A percentile compares a stretch with the other conserved stretches of the same genome.
Evolutionary conservation across 805 yeast genomes (phyloP).

Genomic region (Diddensiella caesifluorescens): DNA sequence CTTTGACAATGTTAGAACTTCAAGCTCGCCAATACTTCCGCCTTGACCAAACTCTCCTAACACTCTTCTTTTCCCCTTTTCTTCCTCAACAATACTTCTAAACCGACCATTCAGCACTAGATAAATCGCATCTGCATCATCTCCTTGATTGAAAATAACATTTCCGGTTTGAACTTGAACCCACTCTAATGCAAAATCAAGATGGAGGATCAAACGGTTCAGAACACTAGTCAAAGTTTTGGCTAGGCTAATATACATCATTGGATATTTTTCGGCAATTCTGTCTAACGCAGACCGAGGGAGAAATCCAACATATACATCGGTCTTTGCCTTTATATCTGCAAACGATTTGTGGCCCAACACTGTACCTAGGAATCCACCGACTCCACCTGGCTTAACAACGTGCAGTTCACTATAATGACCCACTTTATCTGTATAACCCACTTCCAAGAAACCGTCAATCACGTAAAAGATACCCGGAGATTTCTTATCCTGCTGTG

Average conservation of each 20-base stretch:
- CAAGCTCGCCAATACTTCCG: conserved; percentile 91
- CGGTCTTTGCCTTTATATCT: conserved; percentile 55
- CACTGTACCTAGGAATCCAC: conserved; percentile 79
- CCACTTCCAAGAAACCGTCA: conserved; percentile 69
- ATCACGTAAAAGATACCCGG: conserved; percentile 78
- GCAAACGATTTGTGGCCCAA: conserved; percentile 77
- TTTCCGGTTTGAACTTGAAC: conserved; percentile 85
- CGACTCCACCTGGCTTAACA: conserved; percentile 72
- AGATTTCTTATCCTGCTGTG: conserved; percentile 58
- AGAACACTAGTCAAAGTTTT: conserved; percentile 61
- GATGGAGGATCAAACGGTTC: conserved; percentile 59
- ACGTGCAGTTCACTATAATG: conserved; percentile 40
- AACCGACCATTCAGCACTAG: conserved; percentile 85
- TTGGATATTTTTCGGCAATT: conserved; percentile 69
- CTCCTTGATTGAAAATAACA: conserved; percentile 72
- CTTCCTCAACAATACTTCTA: conserved; percentile 45
- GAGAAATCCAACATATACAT: conserved; percentile 65
- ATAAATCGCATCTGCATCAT: conserved; percentile 84
- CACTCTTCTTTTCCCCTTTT: conserved; percentile 29
- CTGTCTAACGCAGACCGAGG: conserved; percentile 57
- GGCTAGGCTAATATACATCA: conserved; percentile 73
- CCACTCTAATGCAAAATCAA: conserved; percentile 95
- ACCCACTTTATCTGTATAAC: conserved; percentile 36
- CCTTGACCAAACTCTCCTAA: conserved; percentile 89
- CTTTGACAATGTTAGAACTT: conserved; percentile 76